Base-by-base conservation (phyloP, 2,329 filamentous ascomycete genomes). In the Rutstroemia sp. region DNA sequence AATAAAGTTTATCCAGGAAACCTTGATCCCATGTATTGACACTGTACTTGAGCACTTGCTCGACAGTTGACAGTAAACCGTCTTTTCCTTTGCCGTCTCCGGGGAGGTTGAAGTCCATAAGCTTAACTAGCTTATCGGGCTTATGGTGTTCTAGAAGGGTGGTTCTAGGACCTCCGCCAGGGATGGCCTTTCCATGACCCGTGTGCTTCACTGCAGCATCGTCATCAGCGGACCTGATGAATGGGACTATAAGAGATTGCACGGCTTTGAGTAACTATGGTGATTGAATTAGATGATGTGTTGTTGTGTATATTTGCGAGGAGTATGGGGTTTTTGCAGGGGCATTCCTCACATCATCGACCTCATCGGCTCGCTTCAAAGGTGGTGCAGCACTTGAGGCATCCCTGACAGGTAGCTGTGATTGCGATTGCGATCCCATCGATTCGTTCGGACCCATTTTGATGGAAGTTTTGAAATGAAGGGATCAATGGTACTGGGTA, bases 11-110 rank as follows among this genome's bases (percentile, higher is more conserved):
- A 73, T 96, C 92, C 67, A 97, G 74, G 72, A 97, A 99, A 10
- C 92, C 92, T 72, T 96, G 92, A 67, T 95, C 88, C 89, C 92
- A 97, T n/a, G 92, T 96, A 73, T 99, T 99, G 68, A 97, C 92
- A 67, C 88, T 94, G 72, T 95, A 91, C 61, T 82, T 78, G 44
- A 97, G 77, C 19, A 96, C 78, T 58, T 84, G 80, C 62, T 83
- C 75, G 47, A 95, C 79, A 3, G 82, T 82, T 37, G 83, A 78
- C 27, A 96, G 74, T 34, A 96, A 74, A 0, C 92, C 92, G 45
- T 88, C 81, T 64, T 87, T 87, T 1, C 85, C 87, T 60, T 74
- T 75, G 7, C 81, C 84, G 41, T 77, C 70, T 3, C 71, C 73
- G 0, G 87, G 84, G 5, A 90, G 73, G 6, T 79, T 72, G 42